Percentiles rank a stretch among this genome's conserved stretches.
These are phyloP conservation scores for Tardiomyces digboiensis DNA, from an alignment of 1,139 yeast genomes.

Conservation along the genomic window DNA sequence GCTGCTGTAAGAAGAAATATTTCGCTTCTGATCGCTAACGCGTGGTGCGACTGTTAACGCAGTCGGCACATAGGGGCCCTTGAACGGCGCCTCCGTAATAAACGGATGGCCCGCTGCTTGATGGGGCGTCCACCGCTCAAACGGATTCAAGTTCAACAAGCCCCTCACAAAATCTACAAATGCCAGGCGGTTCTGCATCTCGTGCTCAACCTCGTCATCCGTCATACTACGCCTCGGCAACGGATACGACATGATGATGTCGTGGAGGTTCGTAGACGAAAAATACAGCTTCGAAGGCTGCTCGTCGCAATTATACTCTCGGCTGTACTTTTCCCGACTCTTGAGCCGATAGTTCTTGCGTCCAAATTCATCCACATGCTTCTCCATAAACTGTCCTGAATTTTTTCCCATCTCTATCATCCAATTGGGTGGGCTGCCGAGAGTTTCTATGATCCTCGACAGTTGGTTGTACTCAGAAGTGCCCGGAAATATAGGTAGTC, in stretches of 20 bases:
- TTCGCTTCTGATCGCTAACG: neutral
- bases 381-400: conserved; percentile 58
- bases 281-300: conserved; percentile 82
- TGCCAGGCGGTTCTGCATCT: conserved; percentile 60
- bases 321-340: conserved; percentile 48
- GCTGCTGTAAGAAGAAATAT: too few relatives aligned
- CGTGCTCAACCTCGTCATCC: conserved; percentile 40
- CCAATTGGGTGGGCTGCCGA: conserved; percentile 89
- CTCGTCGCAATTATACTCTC: conserved; percentile 49
- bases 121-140: conserved; percentile 95
- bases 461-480: conserved; percentile 89
- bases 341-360: conserved; percentile 37
- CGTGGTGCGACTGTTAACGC: conserved; percentile 4
- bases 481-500: conserved; percentile 94
- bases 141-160: conserved; percentile 73
- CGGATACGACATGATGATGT: conserved; percentile 67
- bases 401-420: conserved; percentile 96
- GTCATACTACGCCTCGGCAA: conserved; percentile 70
- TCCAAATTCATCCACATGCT: conserved; percentile 29
- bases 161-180: conserved; percentile 74
- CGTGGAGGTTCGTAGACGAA: conserved; percentile 59
- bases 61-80: conserved; percentile 27
- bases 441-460: conserved; percentile 68
- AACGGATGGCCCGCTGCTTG: conserved; percentile 93
- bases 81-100: conserved; percentile 37